Conservation (phyloP, 1,284 basidiomycete genomes). For the Cutaneotrichosporon cutaneum region DNA sequence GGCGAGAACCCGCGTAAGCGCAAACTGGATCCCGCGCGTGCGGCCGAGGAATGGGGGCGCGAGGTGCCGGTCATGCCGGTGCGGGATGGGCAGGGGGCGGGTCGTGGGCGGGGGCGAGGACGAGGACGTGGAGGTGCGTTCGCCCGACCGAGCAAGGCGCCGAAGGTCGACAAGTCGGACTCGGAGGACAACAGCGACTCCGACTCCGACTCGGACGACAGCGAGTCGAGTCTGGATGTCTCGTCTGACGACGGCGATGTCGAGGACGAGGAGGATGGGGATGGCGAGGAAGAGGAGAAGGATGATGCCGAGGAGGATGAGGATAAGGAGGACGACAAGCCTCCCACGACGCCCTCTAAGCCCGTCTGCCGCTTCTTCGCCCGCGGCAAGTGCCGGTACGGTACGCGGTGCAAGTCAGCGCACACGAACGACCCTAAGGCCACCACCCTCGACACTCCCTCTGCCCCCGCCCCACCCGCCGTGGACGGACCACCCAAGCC, state of each 20-base stretch:
- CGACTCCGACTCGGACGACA: conserved; percentile 26
- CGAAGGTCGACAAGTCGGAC: conserved; percentile 2
- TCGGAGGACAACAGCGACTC: conserved; percentile 21
- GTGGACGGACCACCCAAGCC: conserved; percentile 24
- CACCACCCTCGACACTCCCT: no score
- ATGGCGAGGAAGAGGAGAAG: conserved; percentile 3
- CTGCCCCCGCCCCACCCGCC: no score
- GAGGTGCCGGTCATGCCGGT: conserved; percentile 35
- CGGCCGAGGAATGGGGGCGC: conserved; percentile 49
- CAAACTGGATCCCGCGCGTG: conserved; percentile 35
- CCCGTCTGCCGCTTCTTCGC: conserved; percentile 43
- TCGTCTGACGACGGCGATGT: neutral
- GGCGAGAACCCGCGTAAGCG: conserved; percentile 62
- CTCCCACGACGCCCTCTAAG: neutral
- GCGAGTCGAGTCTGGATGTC: conserved; percentile 11
- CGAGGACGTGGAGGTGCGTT: no score
- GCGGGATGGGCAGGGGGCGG: conserved; percentile 39
- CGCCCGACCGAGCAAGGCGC: neutral
- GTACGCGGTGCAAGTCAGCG: conserved; percentile 38
- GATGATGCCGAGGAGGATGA: conserved; percentile 13
- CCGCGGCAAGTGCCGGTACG: conserved; percentile 41
- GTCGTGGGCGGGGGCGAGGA: conserved; percentile 13
- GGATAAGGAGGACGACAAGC: no score
- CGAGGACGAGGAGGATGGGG: neutral
- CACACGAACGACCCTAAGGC: conserved; percentile 25